These are phyloP conservation scores for Aphanomyces astaci DNA, from an alignment of 352 stramenopile genomes.

Conservation along the genomic window DNA sequence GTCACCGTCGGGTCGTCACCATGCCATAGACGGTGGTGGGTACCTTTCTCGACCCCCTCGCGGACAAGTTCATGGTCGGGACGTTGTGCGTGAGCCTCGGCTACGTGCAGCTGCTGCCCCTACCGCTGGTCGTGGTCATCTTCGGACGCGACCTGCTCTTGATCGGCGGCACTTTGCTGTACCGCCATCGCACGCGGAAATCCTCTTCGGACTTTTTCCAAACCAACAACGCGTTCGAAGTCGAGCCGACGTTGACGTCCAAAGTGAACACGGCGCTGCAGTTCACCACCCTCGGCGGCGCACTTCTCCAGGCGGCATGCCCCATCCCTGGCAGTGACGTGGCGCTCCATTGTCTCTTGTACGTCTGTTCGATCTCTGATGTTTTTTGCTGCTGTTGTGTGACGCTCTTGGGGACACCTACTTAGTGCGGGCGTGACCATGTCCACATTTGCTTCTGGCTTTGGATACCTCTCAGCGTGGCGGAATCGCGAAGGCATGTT, in stretches of 20 bases:
- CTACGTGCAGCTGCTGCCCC: slow-evolving; percentile 51
- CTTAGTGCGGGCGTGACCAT: slow-evolving; percentile 27
- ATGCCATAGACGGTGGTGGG: slow-evolving; percentile 53
- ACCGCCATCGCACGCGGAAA: slow-evolving; percentile 66
- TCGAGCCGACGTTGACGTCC: slow-evolving; percentile 59
- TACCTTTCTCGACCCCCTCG: slow-evolving; percentile 74
- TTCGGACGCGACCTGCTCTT: slow-evolving; percentile 67
- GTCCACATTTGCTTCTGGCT: slow-evolving; percentile 68
- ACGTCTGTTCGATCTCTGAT: no score
- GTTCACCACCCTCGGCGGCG: slow-evolving; percentile 59
- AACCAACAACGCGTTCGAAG: slow-evolving; percentile 60
- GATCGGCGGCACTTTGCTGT: slow-evolving; percentile 67
- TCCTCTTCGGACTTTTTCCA: slow-evolving; percentile 66
- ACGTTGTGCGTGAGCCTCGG: slow-evolving; percentile 71
- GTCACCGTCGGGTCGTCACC: no score
- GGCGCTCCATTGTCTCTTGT: slow-evolving; percentile 60
- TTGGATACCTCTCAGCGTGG: slow-evolving; percentile 43
- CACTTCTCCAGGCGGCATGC: slow-evolving; percentile 66
- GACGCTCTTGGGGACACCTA: no score
- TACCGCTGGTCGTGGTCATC: slow-evolving; percentile 54
- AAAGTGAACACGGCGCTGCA: slow-evolving; percentile 79
- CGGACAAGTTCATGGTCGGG: slow-evolving; percentile 72
- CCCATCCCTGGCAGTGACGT: slow-evolving; percentile 43
- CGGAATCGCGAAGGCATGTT: slow-evolving; percentile 10
- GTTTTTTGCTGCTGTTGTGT: no score